A percentile compares a stretch with the other conserved stretches of the same genome.
Conservation (phyloP, 2,329 filamentous ascomycete genomes). For the Clarireedia homoeocarpa region DNA sequence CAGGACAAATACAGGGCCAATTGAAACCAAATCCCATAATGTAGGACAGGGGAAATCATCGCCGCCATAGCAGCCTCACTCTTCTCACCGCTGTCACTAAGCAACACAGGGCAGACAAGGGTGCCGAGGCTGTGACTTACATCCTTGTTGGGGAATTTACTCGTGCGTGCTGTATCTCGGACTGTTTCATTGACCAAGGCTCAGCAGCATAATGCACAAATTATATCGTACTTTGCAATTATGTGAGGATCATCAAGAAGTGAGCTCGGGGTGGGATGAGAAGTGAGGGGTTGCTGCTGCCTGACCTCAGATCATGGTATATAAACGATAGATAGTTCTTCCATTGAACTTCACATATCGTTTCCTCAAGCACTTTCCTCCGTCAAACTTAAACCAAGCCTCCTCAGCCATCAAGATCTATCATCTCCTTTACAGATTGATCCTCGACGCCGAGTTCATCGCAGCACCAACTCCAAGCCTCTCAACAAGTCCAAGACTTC, state of each 20-base stretch:
- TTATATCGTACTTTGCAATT: neutral
- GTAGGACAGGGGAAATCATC: neutral
- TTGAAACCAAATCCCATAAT: neutral
- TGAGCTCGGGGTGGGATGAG: neutral
- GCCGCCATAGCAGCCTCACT: slow-evolving; percentile 7
- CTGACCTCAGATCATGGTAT: slow-evolving; percentile 2
- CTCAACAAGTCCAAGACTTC: neutral
- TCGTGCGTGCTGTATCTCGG: neutral
- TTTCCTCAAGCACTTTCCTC: neutral
- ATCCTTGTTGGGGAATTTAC: neutral
- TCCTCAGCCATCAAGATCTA: too few relatives aligned
- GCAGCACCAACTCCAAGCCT: too few relatives aligned
- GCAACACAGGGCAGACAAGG: slow-evolving; percentile 3
- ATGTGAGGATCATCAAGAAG: neutral
- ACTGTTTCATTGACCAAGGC: neutral
- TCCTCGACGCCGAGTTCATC: too few relatives aligned
- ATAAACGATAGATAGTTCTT: neutral
- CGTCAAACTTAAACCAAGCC: neutral
- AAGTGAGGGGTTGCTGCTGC: neutral
- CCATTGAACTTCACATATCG: neutral
- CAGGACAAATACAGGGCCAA: neutral
- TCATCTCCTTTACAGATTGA: too few relatives aligned
- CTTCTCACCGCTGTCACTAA: slow-evolving; percentile 6
- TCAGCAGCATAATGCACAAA: too few relatives aligned
- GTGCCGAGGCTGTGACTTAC: slow-evolving; percentile 2